phyloP scores from a whole-genome alignment of 805 yeast species.

The Candida sphagnicola region DNA sequence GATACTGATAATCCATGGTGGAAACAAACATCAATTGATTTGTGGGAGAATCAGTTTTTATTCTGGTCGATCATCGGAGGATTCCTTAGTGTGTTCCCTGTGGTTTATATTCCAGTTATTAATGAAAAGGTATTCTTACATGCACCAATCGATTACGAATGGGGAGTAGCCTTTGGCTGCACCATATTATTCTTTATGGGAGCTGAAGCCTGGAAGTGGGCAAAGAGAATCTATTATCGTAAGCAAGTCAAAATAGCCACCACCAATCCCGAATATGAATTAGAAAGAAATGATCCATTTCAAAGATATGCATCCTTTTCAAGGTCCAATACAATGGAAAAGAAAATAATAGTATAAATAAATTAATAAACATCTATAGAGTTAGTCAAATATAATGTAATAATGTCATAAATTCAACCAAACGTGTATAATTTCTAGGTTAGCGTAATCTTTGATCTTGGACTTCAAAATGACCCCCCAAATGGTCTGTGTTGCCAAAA shows the following conservation, averaged over 20 bases:
- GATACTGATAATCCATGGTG: slow-evolving; percentile 35
- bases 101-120: slow-evolving; percentile 38
- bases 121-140: slow-evolving; percentile 37
- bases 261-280: slow-evolving; percentile 32
- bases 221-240: slow-evolving; percentile 30
- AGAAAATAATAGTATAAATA: slow-evolving; percentile 5
- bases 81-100: slow-evolving; percentile 34
- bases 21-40: slow-evolving; percentile 30
- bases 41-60: slow-evolving; percentile 34
- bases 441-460: slow-evolving; percentile 33
- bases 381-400: neutral
- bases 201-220: slow-evolving; percentile 38
- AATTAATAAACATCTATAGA: neutral
- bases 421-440: too few relatives aligned
- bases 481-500: slow-evolving; percentile 67
- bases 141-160: slow-evolving; percentile 34
- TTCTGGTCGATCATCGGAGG: slow-evolving; percentile 37
- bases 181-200: slow-evolving; percentile 26
- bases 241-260: slow-evolving; percentile 12
- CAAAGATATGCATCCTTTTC: slow-evolving; percentile 38
- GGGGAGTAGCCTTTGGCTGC: slow-evolving; percentile 35
- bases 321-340: slow-evolving; percentile 31
- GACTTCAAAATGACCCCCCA: slow-evolving; percentile 53
- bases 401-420: too few relatives aligned
- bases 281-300: slow-evolving; percentile 39